Conservation (phyloP, 257 asterid species). For the Striga asiatica region DNA sequence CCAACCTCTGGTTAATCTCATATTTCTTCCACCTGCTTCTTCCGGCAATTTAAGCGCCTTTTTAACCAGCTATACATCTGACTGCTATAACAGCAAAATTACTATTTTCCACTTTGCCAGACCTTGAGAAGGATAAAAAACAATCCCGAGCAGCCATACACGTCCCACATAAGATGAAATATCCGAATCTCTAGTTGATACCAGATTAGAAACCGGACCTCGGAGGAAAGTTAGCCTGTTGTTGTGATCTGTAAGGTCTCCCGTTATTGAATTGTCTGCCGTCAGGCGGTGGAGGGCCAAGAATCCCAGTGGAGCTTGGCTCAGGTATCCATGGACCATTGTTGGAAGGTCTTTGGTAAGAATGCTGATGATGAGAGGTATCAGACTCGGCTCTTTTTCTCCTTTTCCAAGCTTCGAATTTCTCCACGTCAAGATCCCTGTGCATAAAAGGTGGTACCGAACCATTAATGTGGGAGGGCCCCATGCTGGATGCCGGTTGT, state of each 20-base stretch:
- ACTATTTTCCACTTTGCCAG: slow-evolving; percentile 15
- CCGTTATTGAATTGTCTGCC: slow-evolving; percentile 54
- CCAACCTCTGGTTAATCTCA: slow-evolving; percentile 19
- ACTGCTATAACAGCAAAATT: slow-evolving; percentile 24
- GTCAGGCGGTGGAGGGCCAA: slow-evolving; percentile 86
- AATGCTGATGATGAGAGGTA: slow-evolving; percentile 44
- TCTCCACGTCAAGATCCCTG: slow-evolving; percentile 71
- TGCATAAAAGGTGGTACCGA: slow-evolving; percentile 33
- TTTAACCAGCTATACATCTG: slow-evolving; percentile 20
- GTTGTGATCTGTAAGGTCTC: slow-evolving; percentile 62
- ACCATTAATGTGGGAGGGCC: slow-evolving; percentile 58
- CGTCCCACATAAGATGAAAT: slow-evolving; percentile 2
- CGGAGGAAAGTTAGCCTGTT: slow-evolving; percentile 43
- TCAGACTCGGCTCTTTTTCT: slow-evolving; percentile 82
- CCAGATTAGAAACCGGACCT: slow-evolving; percentile 64
- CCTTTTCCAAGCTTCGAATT: slow-evolving; percentile 95
- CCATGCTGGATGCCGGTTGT: slow-evolving; percentile 55
- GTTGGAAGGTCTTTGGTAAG: slow-evolving; percentile 40
- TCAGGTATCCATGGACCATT: slow-evolving; percentile 58
- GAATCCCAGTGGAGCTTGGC: slow-evolving; percentile 66
- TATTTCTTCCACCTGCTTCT: slow-evolving; percentile 18
- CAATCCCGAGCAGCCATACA: slow-evolving; percentile 8
- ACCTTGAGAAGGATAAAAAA: slow-evolving; percentile 14
- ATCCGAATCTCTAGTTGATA: slow-evolving; percentile 30
- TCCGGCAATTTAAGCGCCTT: slow-evolving; percentile 14